Evolutionary conservation across 768 basidiomycete genomes (phyloP), one percentile per base, ranked within the genome.

Genomic region (Tricholoma sp.): DNA sequence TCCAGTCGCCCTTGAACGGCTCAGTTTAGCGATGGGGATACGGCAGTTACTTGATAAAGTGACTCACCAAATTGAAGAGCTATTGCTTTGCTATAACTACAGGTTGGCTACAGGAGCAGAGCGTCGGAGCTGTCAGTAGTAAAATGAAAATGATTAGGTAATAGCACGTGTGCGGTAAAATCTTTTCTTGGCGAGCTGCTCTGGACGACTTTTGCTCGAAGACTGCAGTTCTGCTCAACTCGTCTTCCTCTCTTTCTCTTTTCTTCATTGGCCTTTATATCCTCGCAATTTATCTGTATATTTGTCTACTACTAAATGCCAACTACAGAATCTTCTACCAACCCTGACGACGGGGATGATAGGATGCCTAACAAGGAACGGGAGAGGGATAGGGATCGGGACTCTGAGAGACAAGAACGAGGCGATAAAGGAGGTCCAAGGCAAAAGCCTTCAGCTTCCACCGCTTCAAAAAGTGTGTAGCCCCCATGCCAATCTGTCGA

Each of bases 121-220:
- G 36, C 15, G 15, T 12, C 5, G 36, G 12, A 37, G 36, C 3
- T 37, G 2, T 37, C 11, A 9, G 1, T 37, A 15, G 11, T 37
- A 13, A 15, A 37, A 36, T 36, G 34, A 13, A n/a, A n/a, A n/a
- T 17, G 39, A 41, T 73, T 72, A 73, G 66, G 55, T 72, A 67
- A 72, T 66, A 31, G 60, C 73, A 73, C 72, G 73, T 74, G 71
- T 64, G 68, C 70, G 57, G 66, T 61, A 55, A 55, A 63, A 64
- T 68, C 69, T 70, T 71, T 72, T 72, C 69, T 68, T 68, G 70
- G 64, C 53, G 42, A 53, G 42, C 31, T 37, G 37, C 12, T 37
- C 13, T n/a, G n/a, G n/a, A n/a, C n/a, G n/a, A n/a, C n/a, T n/a
- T 24, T 24, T 24, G 24, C 24, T 24, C 24, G 24, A 24, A 24